Conservation (phyloP, 345 rosid genomes). For the Ceriops zippeliana region DNA sequence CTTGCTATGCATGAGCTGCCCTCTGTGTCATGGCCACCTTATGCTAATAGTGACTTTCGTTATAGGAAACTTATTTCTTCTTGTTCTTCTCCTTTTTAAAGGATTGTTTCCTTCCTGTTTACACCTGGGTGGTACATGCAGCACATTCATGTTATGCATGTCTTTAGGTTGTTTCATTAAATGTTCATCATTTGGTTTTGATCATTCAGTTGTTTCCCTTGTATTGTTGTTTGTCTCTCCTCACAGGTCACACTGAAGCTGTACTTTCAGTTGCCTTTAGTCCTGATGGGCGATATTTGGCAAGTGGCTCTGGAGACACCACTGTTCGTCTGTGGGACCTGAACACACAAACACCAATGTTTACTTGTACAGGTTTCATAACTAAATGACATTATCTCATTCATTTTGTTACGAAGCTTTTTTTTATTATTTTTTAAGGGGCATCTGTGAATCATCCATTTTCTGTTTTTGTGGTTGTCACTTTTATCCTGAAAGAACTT, state of each 20-base stretch:
- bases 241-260: constrained; percentile 78
- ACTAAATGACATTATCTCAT: too few relatives aligned
- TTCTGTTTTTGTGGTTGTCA: too few relatives aligned
- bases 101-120: not conserved
- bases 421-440: too few relatives aligned
- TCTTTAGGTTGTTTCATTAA: constrained; percentile 8
- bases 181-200: not conserved
- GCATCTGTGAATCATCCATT: too few relatives aligned
- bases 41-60: too few relatives aligned
- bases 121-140: not conserved
- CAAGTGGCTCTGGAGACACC: constrained; percentile 97
- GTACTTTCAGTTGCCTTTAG: constrained; percentile 90
- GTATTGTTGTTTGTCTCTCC: constrained; percentile 3
- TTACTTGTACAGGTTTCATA: constrained; percentile 72
- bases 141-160: not conserved
- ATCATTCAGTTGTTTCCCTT: constrained; percentile 6
- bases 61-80: not conserved
- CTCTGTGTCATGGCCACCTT: too few relatives aligned
- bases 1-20: too few relatives aligned
- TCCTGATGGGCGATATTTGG: constrained; percentile 88
- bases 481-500: too few relatives aligned
- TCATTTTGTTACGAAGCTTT: too few relatives aligned
- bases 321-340: constrained; percentile 97
- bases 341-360: constrained; percentile 84
- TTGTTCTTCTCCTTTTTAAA: not conserved